These are phyloP conservation scores for Grosmannia clavigera DNA, from an alignment of 2,329 filamentous ascomycete genomes.

Conservation along the genomic window DNA sequence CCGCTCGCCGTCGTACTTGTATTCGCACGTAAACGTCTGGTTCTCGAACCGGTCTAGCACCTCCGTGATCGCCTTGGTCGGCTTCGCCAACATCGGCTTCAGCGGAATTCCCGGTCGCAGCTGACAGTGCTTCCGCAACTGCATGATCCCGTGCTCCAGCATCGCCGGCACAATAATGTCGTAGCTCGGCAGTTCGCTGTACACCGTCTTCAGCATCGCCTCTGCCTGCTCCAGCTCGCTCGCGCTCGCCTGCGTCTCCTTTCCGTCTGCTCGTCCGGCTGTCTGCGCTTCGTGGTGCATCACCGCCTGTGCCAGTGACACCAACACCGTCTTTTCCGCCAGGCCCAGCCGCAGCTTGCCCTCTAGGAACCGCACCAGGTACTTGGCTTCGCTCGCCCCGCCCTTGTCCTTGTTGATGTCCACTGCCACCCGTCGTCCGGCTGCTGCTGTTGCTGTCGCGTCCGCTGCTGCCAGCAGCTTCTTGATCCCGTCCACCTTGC, in stretches of 20 bases:
- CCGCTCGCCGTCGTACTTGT: conserved; percentile 96
- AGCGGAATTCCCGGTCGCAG: conserved; percentile 85
- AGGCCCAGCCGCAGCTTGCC: conserved; percentile 86
- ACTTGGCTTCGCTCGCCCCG: conserved; percentile 90
- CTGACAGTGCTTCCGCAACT: conserved; percentile 75
- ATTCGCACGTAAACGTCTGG: conserved; percentile 94
- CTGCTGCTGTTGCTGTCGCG: conserved; percentile 39
- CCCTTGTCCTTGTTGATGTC: conserved; percentile 90
- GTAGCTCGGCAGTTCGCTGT: conserved; percentile 90
- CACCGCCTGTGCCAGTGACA: conserved; percentile 79
- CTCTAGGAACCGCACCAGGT: conserved; percentile 81
- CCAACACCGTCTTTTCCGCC: conserved; percentile 83
- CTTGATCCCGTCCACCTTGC: conserved; percentile 91
- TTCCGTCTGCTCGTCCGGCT: conserved; percentile 51
- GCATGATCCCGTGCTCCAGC: conserved; percentile 72
- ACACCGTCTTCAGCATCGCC: conserved; percentile 76
- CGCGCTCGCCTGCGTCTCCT: conserved; percentile 33
- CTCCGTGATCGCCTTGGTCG: conserved; percentile 95
- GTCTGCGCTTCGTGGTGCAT: conserved; percentile 69
- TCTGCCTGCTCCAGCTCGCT: conserved; percentile 75
- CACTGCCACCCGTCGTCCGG: conserved; percentile 34
- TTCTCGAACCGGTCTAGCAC: conserved; percentile 93
- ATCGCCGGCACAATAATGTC: conserved; percentile 88
- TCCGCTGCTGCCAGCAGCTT: conserved; percentile 90
- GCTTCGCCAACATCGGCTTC: conserved; percentile 97